These are phyloP conservation scores for Eucalyptus urophylla DNA, from an alignment of 345 rosid genomes.

Conservation along the genomic window DNA sequence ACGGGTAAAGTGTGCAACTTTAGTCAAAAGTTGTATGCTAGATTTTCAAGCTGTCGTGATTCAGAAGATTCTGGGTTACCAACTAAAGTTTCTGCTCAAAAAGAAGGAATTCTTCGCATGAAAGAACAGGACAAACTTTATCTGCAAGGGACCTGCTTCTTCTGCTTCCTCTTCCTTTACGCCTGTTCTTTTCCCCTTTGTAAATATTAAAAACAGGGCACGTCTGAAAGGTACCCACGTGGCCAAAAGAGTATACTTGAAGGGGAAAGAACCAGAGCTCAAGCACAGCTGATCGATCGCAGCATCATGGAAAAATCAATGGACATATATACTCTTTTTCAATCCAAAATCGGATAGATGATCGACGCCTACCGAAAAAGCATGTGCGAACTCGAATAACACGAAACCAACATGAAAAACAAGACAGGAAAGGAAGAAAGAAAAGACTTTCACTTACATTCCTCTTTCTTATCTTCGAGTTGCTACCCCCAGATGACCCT, in stretches of 20 bases:
- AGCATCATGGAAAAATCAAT: neutral
- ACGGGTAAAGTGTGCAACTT: neutral
- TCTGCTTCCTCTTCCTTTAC: neutral
- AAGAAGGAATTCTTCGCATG: neutral
- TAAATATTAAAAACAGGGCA: neutral
- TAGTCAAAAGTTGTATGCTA: neutral
- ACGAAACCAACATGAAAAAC: neutral
- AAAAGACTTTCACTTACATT: conserved; percentile 38
- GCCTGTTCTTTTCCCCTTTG: neutral
- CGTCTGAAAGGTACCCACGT: neutral
- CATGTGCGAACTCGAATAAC: neutral
- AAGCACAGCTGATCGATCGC: neutral
- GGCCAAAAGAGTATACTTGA: neutral
- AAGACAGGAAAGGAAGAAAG: neutral
- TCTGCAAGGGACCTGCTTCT: neutral
- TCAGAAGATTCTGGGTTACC: neutral
- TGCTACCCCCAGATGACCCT: conserved; percentile 14
- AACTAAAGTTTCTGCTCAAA: neutral
- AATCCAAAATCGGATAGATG: neutral
- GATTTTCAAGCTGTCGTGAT: neutral
- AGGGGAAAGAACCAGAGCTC: neutral
- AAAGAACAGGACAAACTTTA: neutral
- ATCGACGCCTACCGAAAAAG: neutral
- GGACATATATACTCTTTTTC: neutral
- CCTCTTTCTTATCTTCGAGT: conserved; percentile 28